Evolutionary conservation across 176 grass and related monocot genomes (phyloP), one percentile per base, ranked within the genome.

Genomic region (Chloris gayana): DNA sequence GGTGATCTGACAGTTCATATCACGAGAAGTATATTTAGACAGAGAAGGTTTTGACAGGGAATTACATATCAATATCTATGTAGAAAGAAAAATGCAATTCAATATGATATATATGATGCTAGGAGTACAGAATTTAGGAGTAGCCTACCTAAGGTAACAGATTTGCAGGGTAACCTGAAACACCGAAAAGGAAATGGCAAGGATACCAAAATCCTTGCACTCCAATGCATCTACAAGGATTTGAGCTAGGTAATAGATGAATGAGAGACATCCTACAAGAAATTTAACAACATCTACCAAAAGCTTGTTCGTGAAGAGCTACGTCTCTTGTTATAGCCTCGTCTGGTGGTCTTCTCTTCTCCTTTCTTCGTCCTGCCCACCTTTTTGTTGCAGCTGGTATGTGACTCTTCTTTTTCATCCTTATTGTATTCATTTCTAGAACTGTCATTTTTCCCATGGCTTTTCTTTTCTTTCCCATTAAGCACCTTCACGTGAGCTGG

Each of bases 271-370:
- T 74, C 65, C 69, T 81, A 67, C 47, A n/a, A n/a, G n/a, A n/a
- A n/a, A n/a, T n/a, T n/a, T n/a, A n/a, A n/a, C n/a, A 86, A 5
- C 25, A 22, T 65, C 88, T 86, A 86, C 83, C 38, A 51, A 33
- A 85, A 78, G 46, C 31, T 83, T 70, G 79, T 79, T 67, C 74
- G 65, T 30, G 90, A 91, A 42, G 93, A 88, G 71, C 69, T 83
- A 31, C 74, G 83, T 47, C 76, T 85, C 81, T 81, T 89, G 61
- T 64, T 85, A 74, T 84, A 73, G 64, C 53, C 70, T 82, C 64
- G 72, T 70, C 49, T 83, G 45, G 46, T 79, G 59, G 49, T 72
- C 73, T 91, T 85, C 70, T 85, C 87, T 14, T 75, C 73, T 53
- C 39, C 77, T 61, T 88, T 91, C 65, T 91, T 89, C 64, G 72